These are phyloP conservation scores for Akanthomyces uredinophilus DNA, from an alignment of 2,329 filamentous ascomycete species.

Conservation along the genomic window DNA sequence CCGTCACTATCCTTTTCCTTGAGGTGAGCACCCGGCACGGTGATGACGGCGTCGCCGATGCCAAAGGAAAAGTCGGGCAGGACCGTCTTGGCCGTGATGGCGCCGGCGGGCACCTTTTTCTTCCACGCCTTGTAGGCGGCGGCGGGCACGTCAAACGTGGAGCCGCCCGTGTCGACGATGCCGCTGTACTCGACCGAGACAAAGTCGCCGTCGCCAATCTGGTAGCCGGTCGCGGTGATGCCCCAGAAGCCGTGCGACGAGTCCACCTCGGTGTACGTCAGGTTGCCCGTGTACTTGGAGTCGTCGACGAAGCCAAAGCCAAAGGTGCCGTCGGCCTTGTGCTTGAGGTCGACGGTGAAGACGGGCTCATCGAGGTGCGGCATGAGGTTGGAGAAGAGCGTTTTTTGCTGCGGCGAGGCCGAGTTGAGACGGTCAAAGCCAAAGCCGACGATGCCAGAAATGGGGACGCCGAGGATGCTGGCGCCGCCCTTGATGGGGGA, in stretches of 20 bases:
- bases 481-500: slow-evolving; percentile 37
- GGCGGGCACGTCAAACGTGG: slow-evolving; percentile 54
- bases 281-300: slow-evolving; percentile 55
- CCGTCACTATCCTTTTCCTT: neutral
- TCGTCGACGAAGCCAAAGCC: slow-evolving; percentile 68
- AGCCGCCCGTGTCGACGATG: slow-evolving; percentile 57
- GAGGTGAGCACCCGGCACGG: slow-evolving; percentile 39
- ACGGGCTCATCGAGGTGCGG: slow-evolving; percentile 31
- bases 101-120: slow-evolving; percentile 14
- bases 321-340: slow-evolving; percentile 56
- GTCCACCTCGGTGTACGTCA: slow-evolving; percentile 60
- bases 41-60: slow-evolving; percentile 52
- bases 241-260: slow-evolving; percentile 60
- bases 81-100: slow-evolving; percentile 30
- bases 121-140: slow-evolving; percentile 16
- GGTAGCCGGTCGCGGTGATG: slow-evolving; percentile 21
- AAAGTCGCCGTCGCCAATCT: slow-evolving; percentile 18
- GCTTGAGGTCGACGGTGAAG: slow-evolving; percentile 65
- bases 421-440: slow-evolving; percentile 40
- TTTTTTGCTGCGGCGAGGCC: slow-evolving; percentile 38
- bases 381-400: slow-evolving; percentile 35
- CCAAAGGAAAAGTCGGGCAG: slow-evolving; percentile 49
- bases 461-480: slow-evolving; percentile 35
- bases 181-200: slow-evolving; percentile 38
- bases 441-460: slow-evolving; percentile 22